Evolutionary conservation across 768 basidiomycete genomes (phyloP).

Genomic region (Chalciporus pseudorubinellus): DNA sequence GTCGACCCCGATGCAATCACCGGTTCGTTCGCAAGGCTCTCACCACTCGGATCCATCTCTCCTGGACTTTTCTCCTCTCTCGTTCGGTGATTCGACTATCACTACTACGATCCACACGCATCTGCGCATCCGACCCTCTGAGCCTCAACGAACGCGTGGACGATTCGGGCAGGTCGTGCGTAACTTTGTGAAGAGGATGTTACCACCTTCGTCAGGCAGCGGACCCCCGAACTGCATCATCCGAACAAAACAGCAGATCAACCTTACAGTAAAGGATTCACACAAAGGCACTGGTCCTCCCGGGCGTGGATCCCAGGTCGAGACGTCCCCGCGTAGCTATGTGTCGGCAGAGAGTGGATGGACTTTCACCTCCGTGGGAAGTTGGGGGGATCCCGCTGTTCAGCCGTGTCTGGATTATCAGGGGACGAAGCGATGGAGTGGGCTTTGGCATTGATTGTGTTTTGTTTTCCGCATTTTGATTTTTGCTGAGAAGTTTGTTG

Average conservation of each 20-base stretch:
- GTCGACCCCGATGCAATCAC: constrained; percentile 1
- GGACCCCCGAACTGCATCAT: neutral
- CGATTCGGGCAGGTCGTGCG: constrained; percentile 23
- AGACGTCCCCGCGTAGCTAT: constrained; percentile 17
- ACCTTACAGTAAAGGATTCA: neutral
- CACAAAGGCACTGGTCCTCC: neutral
- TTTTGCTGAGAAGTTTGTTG: neutral
- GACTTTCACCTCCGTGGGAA: constrained; percentile 18
- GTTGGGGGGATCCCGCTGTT: constrained; percentile 1
- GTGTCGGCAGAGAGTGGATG: constrained; percentile 16
- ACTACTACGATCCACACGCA: neutral
- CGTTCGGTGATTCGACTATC: constrained; percentile 1
- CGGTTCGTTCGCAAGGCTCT: constrained; percentile 2
- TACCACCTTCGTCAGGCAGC: constrained; percentile 11
- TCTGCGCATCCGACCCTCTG: neutral
- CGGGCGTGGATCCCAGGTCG: neutral
- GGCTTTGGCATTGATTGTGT: constrained; percentile 18
- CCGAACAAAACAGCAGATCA: neutral
- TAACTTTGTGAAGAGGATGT: constrained; percentile 20
- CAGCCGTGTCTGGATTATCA: constrained; percentile 6
- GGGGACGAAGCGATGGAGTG: constrained; percentile 20
- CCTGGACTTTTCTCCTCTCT: constrained; percentile 16
- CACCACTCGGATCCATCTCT: constrained; percentile 3
- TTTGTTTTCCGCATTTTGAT: neutral
- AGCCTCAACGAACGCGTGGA: constrained; percentile 6